Evolutionary conservation across 2,329 filamentous ascomycete genomes (phyloP).

Genomic region (Colletotrichum sp.): DNA sequence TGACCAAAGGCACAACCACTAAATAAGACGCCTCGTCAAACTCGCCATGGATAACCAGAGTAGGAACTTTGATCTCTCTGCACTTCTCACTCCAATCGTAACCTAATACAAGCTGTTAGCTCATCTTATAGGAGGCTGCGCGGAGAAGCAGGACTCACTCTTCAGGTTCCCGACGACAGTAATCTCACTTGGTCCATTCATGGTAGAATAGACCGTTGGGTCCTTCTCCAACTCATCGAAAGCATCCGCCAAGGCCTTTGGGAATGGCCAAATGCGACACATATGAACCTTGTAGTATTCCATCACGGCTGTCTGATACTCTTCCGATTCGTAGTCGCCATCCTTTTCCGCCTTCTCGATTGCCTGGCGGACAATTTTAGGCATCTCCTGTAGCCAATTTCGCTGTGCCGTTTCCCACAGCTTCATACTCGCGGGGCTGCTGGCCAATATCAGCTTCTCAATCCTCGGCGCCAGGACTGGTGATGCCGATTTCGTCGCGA

Average conservation of each 20-base stretch:
- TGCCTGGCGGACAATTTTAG: constrained; percentile 24
- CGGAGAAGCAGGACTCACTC: background rate
- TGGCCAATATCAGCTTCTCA: constrained; percentile 30
- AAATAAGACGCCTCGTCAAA: constrained; percentile 40
- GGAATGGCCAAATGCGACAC: constrained; percentile 34
- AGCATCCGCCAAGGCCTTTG: constrained; percentile 31
- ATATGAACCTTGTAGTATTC: constrained; percentile 36
- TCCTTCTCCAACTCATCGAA: constrained; percentile 36
- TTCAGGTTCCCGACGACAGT: constrained; percentile 22
- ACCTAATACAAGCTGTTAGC: constrained; percentile 30
- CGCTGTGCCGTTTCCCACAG: constrained; percentile 22
- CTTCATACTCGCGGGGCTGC: constrained; percentile 34
- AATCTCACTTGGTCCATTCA: constrained; percentile 32
- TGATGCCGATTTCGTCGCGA: constrained; percentile 32
- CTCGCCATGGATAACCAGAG: constrained; percentile 38
- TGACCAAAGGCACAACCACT: constrained; percentile 38
- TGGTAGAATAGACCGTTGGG: constrained; percentile 34
- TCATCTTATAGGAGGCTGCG: background rate
- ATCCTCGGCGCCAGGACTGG: constrained; percentile 26
- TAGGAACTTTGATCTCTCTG: constrained; percentile 34
- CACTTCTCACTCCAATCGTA: constrained; percentile 23
- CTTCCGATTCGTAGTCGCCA: constrained; percentile 29
- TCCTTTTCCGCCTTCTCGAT: constrained; percentile 29
- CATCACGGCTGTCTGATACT: constrained; percentile 34
- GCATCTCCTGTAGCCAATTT: constrained; percentile 23